Evolutionary conservation across 2,329 filamentous ascomycete genomes (phyloP), one percentile per base, ranked within the genome.

Genomic region (Fusarium sulawesiense): DNA sequence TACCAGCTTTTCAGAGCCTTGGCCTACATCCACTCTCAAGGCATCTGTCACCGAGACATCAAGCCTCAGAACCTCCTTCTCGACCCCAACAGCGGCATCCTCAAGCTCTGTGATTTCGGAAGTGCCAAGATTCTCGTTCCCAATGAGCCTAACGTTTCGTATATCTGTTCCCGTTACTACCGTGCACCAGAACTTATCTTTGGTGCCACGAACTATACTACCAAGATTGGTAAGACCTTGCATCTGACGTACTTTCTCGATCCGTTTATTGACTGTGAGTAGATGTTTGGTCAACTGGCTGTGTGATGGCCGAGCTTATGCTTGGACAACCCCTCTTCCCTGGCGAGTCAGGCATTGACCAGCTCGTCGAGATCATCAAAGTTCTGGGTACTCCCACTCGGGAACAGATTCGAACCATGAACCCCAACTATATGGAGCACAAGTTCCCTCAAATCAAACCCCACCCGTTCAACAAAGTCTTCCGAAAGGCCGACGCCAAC

Each of bases 391-490:
- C 96, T 20, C 96, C 96, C 20, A 98, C 96, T 37, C 89, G 96
- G 71, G 96, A 99, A 81, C 96, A 99, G 82, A 99, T 99, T 78
- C 93, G 96, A 75, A 99, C 96, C 72, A 99, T 99, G 96, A 99
- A 99, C 83, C 96, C 96, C 64, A 99, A 99, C 83, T 99, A 99
- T 83, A 99, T 99, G 96, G 96, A 99, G 84, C 96, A 99, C 85
- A 98, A 98, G 85, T 99, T 99, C 83, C 96, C 96, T 49, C 96
- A 99, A 82, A 99, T 99, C 85, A 99, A 99, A 86, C 96, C 96
- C 62, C 96, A 99, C 78, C 96, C 96, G 29, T 99, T 99, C 87
- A 97, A 92, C 84, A 98, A 98, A 88, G 96, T 99, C 59, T 98
- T 99, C 88, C 91, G 96, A 75, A 98, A 97, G 88, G 96, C 96